Conservation (phyloP, 78 protist genomes). For the Pelomyxa schiedti region DNA sequence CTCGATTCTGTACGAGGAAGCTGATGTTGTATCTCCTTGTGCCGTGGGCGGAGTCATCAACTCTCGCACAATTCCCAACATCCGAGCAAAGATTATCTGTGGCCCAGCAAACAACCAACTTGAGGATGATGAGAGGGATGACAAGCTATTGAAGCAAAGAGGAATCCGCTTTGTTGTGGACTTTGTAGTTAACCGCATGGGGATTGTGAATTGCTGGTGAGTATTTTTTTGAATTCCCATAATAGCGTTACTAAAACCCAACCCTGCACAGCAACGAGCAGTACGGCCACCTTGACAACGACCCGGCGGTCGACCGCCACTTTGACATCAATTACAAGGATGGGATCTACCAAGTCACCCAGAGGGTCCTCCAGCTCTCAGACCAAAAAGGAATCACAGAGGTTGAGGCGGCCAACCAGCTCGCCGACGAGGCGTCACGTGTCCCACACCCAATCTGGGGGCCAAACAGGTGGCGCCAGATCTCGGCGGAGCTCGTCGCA, state of each 20-base stretch:
- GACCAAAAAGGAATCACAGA: not conserved
- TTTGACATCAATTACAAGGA: not conserved
- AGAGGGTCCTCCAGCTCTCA: not conserved
- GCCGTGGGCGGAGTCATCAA: constrained; percentile 8
- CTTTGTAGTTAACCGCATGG: constrained; percentile 10
- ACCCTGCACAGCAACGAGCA: constrained; percentile 7
- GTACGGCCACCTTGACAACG: constrained; percentile 7
- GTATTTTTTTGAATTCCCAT: no score
- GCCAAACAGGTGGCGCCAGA: no score
- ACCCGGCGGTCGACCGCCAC: not conserved
- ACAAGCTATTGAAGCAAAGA: not conserved
- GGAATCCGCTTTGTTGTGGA: constrained; percentile 15
- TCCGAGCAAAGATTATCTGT: constrained; percentile 12
- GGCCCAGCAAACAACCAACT: constrained; percentile 25
- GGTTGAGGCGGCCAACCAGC: not conserved
- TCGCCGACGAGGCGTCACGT: not conserved
- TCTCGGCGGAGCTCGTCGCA: no score
- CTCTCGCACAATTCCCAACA: not conserved
- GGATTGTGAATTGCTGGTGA: no score
- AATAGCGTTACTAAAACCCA: no score
- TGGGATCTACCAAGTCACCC: not conserved
- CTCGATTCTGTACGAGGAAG: constrained; percentile 1
- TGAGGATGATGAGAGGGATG: not conserved
- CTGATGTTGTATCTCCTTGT: not conserved
- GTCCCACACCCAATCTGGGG: constrained; percentile 7